A percentile compares a stretch with the other conserved stretches of the same genome.
Evolutionary conservation across 108 stramenopile species (phyloP).

Genomic region (Pseudonitzschia delicatissima): DNA sequence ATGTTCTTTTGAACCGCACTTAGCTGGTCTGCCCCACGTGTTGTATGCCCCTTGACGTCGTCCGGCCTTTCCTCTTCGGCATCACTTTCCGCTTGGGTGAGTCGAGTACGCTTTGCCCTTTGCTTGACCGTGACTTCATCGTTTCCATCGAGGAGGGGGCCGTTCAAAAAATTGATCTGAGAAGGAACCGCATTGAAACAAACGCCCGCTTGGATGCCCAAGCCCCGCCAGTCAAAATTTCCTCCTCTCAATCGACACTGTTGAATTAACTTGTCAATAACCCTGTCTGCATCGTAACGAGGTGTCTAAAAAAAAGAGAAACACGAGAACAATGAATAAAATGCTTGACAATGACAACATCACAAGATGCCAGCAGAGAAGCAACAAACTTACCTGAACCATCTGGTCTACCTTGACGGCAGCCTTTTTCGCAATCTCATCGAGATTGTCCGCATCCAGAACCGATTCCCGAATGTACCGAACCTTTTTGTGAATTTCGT

Average conservation of each 20-base stretch:
- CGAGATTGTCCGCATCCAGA: slow-evolving; percentile 81
- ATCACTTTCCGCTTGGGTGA: slow-evolving; percentile 30
- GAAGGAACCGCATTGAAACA: slow-evolving; percentile 80
- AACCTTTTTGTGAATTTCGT: slow-evolving; percentile 67
- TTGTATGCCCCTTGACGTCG: slow-evolving; percentile 37
- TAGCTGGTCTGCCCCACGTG: slow-evolving; percentile 61
- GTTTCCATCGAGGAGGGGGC: slow-evolving; percentile 42
- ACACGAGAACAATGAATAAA: not conserved
- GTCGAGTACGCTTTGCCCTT: slow-evolving; percentile 32
- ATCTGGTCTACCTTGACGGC: slow-evolving; percentile 66
- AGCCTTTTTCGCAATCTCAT: slow-evolving; percentile 59
- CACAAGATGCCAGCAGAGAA: not conserved
- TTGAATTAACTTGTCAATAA: slow-evolving; percentile 47
- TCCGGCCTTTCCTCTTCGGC: slow-evolving; percentile 64
- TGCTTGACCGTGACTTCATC: slow-evolving; percentile 53
- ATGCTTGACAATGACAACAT: not conserved
- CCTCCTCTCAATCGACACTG: slow-evolving; percentile 41
- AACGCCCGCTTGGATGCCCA: slow-evolving; percentile 66
- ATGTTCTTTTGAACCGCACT: slow-evolving; percentile 68
- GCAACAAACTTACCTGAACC: slow-evolving; percentile 60
- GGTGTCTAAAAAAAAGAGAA: slow-evolving; percentile 46
- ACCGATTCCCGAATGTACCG: slow-evolving; percentile 81
- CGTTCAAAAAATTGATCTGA: slow-evolving; percentile 61
- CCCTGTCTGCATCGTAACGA: slow-evolving; percentile 71
- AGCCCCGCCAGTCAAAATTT: slow-evolving; percentile 62